A percentile compares a stretch with the other conserved stretches of the same genome.
phyloP scores from a whole-genome alignment of 768 basidiomycete genomes.

The Auricularia cornea region DNA sequence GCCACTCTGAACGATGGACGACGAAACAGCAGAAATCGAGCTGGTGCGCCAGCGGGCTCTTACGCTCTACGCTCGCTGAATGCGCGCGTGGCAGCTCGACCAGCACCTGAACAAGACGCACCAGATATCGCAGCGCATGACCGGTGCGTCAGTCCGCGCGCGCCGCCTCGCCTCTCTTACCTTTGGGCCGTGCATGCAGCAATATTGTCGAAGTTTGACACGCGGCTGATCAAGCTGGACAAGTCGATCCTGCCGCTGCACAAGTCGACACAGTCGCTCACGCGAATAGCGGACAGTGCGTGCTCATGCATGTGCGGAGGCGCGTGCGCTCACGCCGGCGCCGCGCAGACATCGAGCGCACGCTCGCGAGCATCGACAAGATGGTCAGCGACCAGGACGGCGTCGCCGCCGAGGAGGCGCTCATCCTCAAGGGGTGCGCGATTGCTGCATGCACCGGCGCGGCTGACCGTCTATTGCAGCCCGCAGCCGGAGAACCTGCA shows the following conservation, averaged over 20 bases:
- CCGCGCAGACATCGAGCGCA: slow-evolving; percentile 66
- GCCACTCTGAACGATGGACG: slow-evolving; percentile 28
- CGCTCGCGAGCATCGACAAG: slow-evolving; percentile 69
- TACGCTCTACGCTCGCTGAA: neutral
- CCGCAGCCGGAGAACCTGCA: slow-evolving; percentile 63
- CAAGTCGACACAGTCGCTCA: slow-evolving; percentile 65
- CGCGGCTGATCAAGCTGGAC: slow-evolving; percentile 71
- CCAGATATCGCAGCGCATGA: slow-evolving; percentile 81
- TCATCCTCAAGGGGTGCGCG: slow-evolving; percentile 68
- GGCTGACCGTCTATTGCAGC: slow-evolving; percentile 26
- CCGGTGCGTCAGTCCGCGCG: slow-evolving; percentile 40
- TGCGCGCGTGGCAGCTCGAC: slow-evolving; percentile 47
- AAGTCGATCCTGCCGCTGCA: slow-evolving; percentile 83
- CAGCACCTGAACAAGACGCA: slow-evolving; percentile 82
- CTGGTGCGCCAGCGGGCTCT: slow-evolving; percentile 32
- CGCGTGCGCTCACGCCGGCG: neutral
- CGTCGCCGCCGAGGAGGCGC: slow-evolving; percentile 65
- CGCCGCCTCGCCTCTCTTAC: slow-evolving; percentile 5
- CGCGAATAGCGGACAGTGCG: slow-evolving; percentile 64
- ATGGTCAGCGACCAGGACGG: slow-evolving; percentile 69
- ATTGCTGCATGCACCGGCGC: neutral
- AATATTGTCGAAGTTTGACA: slow-evolving; percentile 77
- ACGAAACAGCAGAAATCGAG: slow-evolving; percentile 71
- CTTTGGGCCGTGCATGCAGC: slow-evolving; percentile 54
- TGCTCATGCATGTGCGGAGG: slow-evolving; percentile 7